phyloP scores from a whole-genome alignment of 2,329 filamentous ascomycete genomes.

The Plenodomus tracheiphilus region DNA sequence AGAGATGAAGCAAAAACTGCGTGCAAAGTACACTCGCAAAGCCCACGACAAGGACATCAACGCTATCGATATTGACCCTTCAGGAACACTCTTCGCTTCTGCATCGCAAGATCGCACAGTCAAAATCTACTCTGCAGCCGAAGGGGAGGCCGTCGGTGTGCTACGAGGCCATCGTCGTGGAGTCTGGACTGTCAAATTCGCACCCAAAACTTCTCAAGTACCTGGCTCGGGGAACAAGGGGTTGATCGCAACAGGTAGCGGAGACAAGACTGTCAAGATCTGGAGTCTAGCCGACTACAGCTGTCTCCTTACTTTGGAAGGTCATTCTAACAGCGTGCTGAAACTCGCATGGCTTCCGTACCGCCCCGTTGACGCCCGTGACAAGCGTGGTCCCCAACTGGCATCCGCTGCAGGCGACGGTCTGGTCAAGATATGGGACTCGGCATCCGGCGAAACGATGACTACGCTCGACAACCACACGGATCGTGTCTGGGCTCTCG shows the following conservation, averaged over 20 bases:
- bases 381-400: constrained; percentile 68
- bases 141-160: constrained; percentile 89
- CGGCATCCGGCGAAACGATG: constrained; percentile 79
- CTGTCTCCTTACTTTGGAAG: constrained; percentile 91
- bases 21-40: constrained; percentile 84
- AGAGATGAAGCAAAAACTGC: constrained; percentile 57
- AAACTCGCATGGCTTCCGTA: constrained; percentile 86
- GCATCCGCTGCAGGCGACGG: constrained; percentile 92
- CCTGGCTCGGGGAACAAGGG: constrained; percentile 69
- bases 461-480: constrained; percentile 96
- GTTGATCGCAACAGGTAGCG: constrained; percentile 84
- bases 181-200: constrained; percentile 94
- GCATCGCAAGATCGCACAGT: constrained; percentile 96
- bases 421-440: constrained; percentile 95
- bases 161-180: constrained; percentile 90
- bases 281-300: constrained; percentile 94
- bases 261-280: constrained; percentile 93
- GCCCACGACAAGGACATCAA: constrained; percentile 99
- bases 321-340: constrained; percentile 91
- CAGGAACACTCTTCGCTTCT: constrained; percentile 83
- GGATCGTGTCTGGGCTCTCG: constrained; percentile 90
- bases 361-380: constrained; percentile 41
- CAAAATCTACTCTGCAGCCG: constrained; percentile 92
- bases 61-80: constrained; percentile 78
- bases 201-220: constrained; percentile 72